Base-by-base conservation (phyloP, 352 stramenopile genomes). In the Globisporangium emineosum region DNA sequence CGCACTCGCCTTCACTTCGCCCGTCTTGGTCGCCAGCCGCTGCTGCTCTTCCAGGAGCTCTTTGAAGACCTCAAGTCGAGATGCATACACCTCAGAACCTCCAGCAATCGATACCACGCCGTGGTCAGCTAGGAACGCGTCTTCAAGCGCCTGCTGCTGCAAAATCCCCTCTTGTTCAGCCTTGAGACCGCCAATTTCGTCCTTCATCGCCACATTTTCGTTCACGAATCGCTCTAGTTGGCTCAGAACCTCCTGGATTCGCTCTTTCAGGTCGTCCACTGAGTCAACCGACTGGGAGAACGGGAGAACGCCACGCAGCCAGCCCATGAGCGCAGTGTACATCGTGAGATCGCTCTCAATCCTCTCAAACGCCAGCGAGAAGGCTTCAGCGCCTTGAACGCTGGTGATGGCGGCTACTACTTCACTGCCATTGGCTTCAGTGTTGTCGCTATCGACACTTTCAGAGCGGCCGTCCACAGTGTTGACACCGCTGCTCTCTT, bases 301-400 rank as follows among this genome's bases (percentile, higher is more conserved):
- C 21, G 75, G 75, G 8, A 88, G 68, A 19, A 58, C 55, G 21
- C 56, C 57, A n/a, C 66, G 69, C 57, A 77, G 29, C 70, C 64
- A 80, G 19, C 23, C 21, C 10, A 77, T 35, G 25, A 83, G 52
- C 1, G 30, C 29, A 30, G 49, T 57, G 59, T 77, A 80, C n/a
- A 19, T 55, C 2, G 27, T 45, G 37, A 83, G 59, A 33, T 79
- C 62, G 25, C 72, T 55, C 30, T 71, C 54, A 21, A 80, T 65
- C 30, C 55, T 47, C 19, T 69, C 68, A 57, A 83, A 75, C 13
- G 67, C 69, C 1, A 19, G n/a, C 15, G 73, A 21, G 4, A 70
- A 25, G 7, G 30, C 43, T 23, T 78, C 69, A 3, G 71, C 27
- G 4, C 57, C 30, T 15, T 27, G 5, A n/a, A 50, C 2, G 37